Evolutionary conservation across 208 protist species (phyloP), one percentile per base, ranked within the genome.

Genomic region (Crithidia sp.): DNA sequence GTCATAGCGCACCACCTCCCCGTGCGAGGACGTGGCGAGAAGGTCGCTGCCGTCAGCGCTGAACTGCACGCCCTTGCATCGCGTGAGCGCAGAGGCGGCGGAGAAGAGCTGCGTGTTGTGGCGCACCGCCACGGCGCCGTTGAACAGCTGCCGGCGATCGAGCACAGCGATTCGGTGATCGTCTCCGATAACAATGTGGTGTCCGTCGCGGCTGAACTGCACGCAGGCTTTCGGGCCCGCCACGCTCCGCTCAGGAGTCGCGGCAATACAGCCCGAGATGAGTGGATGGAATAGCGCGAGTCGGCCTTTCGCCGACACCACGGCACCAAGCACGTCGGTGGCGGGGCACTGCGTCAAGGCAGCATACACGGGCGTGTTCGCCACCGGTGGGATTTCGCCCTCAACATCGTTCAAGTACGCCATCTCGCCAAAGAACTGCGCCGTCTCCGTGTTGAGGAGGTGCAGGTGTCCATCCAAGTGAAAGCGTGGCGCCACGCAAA

Each of bases 391-490:
- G 9, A 91, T 59, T 77, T 85, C 84, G 1, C 44, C 53, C 52
- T 80, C 82, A 0, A 67, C 67, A 58, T 94, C 92, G 71, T 88
- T 85, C 2, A 91, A 7, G 76, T 92, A 91, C 10, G 88, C 85
- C 77, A 95, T 81, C 55, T 81, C 80, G 43, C 76, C 64, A 45
- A 90, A 84, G 58, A 96, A 79, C 69, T 91, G 81, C 19, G 86
- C 87, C 7, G 87, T 87, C 54, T 85, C 86, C 36, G 85, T 76
- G 67, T 91, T 93, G 2, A 95, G 67, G 4, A 96, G 76, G 72
- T 96, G 88, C 68, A 96, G 68, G 62, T 96, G 89, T 39, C 92
- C 92, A 53, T 96, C 92, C 5, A 86, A 69, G 55, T 78, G 78
- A 50, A 85, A 81, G 36, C 89, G 87, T 14, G 92, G 89, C 3